Percentiles rank a stretch among this genome's conserved stretches.
Evolutionary conservation across 75 land plant species (phyloP).

Genomic region (Pinus tabuliformis): DNA sequence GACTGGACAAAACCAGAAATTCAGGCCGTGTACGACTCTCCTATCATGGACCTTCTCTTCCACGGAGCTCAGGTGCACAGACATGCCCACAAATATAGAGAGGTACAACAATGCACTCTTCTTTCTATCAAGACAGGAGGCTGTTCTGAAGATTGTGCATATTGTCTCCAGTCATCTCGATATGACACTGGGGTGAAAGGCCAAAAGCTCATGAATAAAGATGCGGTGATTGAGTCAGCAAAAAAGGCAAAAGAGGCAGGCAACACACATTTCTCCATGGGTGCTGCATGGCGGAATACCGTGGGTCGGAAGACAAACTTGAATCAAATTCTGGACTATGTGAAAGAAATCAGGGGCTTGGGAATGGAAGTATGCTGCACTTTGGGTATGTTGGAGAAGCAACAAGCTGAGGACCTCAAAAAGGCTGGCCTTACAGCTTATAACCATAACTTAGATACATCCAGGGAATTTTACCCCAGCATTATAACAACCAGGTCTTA

Average conservation of each 20-base stretch:
- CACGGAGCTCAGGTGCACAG: slow-evolving; percentile 86
- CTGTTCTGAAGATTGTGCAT: slow-evolving; percentile 96
- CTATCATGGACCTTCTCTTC: slow-evolving; percentile 73
- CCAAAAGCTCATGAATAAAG: slow-evolving; percentile 82
- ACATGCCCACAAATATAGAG: slow-evolving; percentile 87
- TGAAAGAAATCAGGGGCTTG: slow-evolving; percentile 98
- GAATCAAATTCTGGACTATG: slow-evolving; percentile 94
- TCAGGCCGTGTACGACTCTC: slow-evolving; percentile 87
- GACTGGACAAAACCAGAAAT: slow-evolving; percentile 81
- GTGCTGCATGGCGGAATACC: slow-evolving; percentile 99
- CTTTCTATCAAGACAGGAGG: slow-evolving; percentile 98
- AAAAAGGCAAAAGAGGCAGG: slow-evolving; percentile 98
- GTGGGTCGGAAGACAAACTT: slow-evolving; percentile 96
- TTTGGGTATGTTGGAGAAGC: slow-evolving; percentile 95
- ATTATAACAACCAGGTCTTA: slow-evolving; percentile 94
- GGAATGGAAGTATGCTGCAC: slow-evolving; percentile 99
- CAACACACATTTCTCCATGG: slow-evolving; percentile 99
- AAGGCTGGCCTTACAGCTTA: slow-evolving; percentile 98
- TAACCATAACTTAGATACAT: slow-evolving; percentile 97
- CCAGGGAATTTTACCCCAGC: slow-evolving; percentile 92
- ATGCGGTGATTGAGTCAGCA: slow-evolving; percentile 85
- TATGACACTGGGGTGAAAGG: slow-evolving; percentile 82
- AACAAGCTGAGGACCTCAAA: slow-evolving; percentile 91
- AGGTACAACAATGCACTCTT: slow-evolving; percentile 98
- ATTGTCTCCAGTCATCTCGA: slow-evolving; percentile 97